Conservation (phyloP, 1,139 yeast genomes). For the Hansenula anomala region DNA sequence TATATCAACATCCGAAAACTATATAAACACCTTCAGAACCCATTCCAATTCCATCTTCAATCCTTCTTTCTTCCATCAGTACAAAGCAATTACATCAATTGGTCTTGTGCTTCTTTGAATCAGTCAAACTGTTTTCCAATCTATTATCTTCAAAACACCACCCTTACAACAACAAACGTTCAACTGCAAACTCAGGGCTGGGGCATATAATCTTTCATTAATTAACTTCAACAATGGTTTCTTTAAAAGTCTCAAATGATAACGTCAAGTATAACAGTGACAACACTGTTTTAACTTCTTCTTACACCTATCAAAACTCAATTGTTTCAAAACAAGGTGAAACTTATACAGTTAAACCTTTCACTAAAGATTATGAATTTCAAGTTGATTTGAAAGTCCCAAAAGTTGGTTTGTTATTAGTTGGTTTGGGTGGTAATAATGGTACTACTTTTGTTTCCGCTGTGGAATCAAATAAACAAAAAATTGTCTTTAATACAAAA, state of each 20-base stretch:
- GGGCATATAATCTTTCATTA: conserved; percentile 14
- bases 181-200: conserved; percentile 15
- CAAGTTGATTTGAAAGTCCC: conserved; percentile 81
- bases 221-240: conserved; percentile 19
- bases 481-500: conserved; percentile 75
- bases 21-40: no score
- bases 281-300: conserved; percentile 58
- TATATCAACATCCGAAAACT: no score
- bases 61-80: no score
- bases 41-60: no score
- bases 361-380: conserved; percentile 73
- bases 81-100: no score
- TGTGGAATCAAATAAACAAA: conserved; percentile 77
- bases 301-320: conserved; percentile 69
- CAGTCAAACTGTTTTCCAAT: conserved; percentile 20
- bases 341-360: conserved; percentile 63
- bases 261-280: conserved; percentile 58
- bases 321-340: conserved; percentile 54
- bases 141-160: conserved; percentile 22
- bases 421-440: conserved; percentile 95
- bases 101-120: no score
- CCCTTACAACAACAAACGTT: conserved; percentile 23
- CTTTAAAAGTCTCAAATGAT: conserved; percentile 48
- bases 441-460: conserved; percentile 91
- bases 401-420: conserved; percentile 83